These are phyloP conservation scores for Fusarium illudens DNA, from an alignment of 2,329 filamentous ascomycete genomes.

Conservation along the genomic window DNA sequence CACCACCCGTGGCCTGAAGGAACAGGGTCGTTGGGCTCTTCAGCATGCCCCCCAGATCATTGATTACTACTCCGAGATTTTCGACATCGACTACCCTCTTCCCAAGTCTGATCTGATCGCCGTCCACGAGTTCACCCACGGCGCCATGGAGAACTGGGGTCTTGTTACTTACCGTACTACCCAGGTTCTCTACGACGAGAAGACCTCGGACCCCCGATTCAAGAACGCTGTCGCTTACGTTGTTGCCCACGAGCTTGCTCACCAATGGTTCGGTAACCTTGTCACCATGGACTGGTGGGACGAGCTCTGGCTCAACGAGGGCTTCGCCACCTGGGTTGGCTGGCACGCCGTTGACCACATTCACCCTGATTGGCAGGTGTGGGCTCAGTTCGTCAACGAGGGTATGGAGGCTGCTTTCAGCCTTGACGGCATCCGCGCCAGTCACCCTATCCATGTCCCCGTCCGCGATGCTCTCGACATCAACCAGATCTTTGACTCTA, in stretches of 20 bases:
- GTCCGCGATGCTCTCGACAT: constrained; percentile 94
- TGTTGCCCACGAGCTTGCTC: constrained; percentile 95
- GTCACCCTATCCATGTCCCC: constrained; percentile 95
- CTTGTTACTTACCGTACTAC: constrained; percentile 96
- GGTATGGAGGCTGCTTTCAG: constrained; percentile 91
- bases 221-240: constrained; percentile 96
- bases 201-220: constrained; percentile 87
- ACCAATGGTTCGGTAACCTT: constrained; percentile 96
- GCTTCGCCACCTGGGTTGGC: constrained; percentile 97
- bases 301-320: constrained; percentile 93
- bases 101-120: constrained; percentile 92
- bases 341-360: constrained; percentile 93
- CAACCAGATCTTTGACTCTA: constrained; percentile 97
- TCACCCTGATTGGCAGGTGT: constrained; percentile 97
- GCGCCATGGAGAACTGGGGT: constrained; percentile 97
- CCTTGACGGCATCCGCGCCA: constrained; percentile 88
- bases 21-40: constrained; percentile 88
- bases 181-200: constrained; percentile 94
- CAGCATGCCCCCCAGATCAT: constrained; percentile 93
- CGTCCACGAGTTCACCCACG: constrained; percentile 89
- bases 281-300: constrained; percentile 99
- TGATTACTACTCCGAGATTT: constrained; percentile 96
- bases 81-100: constrained; percentile 90
- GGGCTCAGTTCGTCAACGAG: constrained; percentile 97
- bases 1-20: constrained; percentile 91